A percentile compares a stretch with the other conserved stretches of the same genome.
These are phyloP conservation scores for Trichopus zeylanicus DNA, from an alignment of 116 monocot species.

Conservation along the genomic window DNA sequence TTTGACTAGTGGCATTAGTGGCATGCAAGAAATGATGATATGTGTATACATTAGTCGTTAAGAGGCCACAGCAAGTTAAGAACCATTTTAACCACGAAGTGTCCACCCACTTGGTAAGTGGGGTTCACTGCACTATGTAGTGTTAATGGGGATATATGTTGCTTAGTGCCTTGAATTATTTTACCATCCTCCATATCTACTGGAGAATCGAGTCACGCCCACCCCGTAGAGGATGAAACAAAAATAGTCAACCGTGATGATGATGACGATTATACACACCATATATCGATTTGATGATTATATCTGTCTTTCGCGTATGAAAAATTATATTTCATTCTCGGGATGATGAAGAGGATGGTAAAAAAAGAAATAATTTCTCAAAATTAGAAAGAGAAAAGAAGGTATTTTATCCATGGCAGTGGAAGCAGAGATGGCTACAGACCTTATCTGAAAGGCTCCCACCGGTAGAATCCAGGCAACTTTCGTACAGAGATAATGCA, in stretches of 20 bases:
- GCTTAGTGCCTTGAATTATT: slow-evolving; percentile 7
- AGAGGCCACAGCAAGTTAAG: too few species aligned
- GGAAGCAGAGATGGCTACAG: not conserved
- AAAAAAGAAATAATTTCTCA: too few species aligned
- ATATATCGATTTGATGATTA: too few species aligned
- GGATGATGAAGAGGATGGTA: too few species aligned
- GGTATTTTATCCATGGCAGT: not conserved
- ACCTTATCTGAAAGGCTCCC: not conserved
- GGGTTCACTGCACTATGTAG: slow-evolving; percentile 19
- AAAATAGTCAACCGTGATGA: too few species aligned
- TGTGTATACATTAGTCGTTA: too few species aligned
- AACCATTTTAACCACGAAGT: not conserved
- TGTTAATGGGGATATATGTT: slow-evolving; percentile 10
- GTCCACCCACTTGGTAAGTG: slow-evolving; percentile 13
- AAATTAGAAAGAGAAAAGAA: too few species aligned
- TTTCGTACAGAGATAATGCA: not conserved
- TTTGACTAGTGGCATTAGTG: too few species aligned
- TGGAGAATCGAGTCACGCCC: not conserved
- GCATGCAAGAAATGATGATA: not conserved
- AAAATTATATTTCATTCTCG: too few species aligned
- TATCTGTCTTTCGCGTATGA: too few species aligned
- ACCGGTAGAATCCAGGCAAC: not conserved
- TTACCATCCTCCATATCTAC: not conserved
- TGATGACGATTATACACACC: too few species aligned
- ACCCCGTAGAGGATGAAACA: too few species aligned